Evolutionary conservation across 2,329 filamentous ascomycete species (phyloP).

Genomic region (Penicillium paneum): DNA sequence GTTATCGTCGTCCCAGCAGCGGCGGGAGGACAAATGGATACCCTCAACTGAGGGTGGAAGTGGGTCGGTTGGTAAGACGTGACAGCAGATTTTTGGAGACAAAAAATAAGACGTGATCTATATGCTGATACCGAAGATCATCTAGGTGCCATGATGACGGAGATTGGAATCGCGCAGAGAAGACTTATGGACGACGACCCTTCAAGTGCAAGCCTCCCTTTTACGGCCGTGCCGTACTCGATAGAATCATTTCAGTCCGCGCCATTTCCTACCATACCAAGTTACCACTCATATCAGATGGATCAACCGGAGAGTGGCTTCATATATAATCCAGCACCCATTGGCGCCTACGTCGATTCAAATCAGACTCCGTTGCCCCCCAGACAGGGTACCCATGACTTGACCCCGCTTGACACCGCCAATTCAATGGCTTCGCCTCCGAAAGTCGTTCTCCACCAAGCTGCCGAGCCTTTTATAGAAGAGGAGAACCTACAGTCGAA

Average conservation of each 20-base stretch:
- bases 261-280: slow-evolving; percentile 14
- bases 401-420: slow-evolving; percentile 7
- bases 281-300: slow-evolving; percentile 4
- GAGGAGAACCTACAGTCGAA: neutral
- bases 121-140: neutral
- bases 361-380: slow-evolving; percentile 9
- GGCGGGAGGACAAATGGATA: slow-evolving; percentile 37
- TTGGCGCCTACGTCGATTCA: neutral
- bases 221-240: slow-evolving; percentile 13
- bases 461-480: neutral
- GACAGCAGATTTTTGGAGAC: neutral
- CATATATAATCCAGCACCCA: neutral
- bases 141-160: slow-evolving; percentile 34
- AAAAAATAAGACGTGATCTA: neutral
- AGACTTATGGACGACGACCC: slow-evolving; percentile 31
- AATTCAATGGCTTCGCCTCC: slow-evolving; percentile 2
- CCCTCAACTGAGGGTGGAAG: slow-evolving; percentile 25
- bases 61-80: slow-evolving; percentile 31
- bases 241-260: slow-evolving; percentile 16
- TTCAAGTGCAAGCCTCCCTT: slow-evolving; percentile 15
- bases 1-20: slow-evolving; percentile 33
- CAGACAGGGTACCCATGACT: slow-evolving; percentile 8
- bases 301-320: neutral
- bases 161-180: slow-evolving; percentile 35
- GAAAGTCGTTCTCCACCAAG: neutral